Base-by-base conservation (phyloP, 2,329 filamentous ascomycete species). In the Purpureocillium takamizusanense region DNA sequence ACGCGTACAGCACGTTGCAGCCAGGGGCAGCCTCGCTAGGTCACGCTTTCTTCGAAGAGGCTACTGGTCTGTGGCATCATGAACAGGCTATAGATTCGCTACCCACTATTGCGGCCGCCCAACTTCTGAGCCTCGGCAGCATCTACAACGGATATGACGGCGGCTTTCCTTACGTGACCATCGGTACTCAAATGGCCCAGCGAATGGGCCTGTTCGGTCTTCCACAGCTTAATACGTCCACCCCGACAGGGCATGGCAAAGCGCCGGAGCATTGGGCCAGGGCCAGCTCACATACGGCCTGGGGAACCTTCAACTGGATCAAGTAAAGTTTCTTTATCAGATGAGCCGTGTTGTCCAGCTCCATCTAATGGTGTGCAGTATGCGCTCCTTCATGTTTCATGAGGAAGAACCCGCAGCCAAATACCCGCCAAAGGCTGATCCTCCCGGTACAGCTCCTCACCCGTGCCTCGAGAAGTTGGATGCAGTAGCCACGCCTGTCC, bases 21-120 rank as follows among this genome's bases (percentile, higher is more conserved):
- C 30, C 30, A 15, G 30, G n/a, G 13, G 30, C 30, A 10, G 14
- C 14, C 2, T 15, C 13, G n/a, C 14, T 31, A 14, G 10, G 30
- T 11, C 13, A 31, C 4, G 30, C 30, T 2, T 31, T 31, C 30
- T 31, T 31, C 14, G 14, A 31, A 15, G 30, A 31, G 14, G 30
- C 30, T 10, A 14, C 14, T 10, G 30, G n/a, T 14, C 8, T 31
- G 11, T 31, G 30, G 30, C 14, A 31, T 3, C 13, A 8, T 14
- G 30, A 31, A 15, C 30, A 32, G 11, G 11, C 16, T 4, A 13
- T 15, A 12, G 35, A 31, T 27, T 30, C 27, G n/a, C 16, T 37
- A 8, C 16, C 35, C 7, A 31, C 25, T 10, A 15, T 37, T 13
- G 35, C 31, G 18, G 52, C 45, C 0, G 14, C 30, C 13, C 30